Conservation (phyloP, 331 rosid genomes). For the Phaseolus coccineus region DNA sequence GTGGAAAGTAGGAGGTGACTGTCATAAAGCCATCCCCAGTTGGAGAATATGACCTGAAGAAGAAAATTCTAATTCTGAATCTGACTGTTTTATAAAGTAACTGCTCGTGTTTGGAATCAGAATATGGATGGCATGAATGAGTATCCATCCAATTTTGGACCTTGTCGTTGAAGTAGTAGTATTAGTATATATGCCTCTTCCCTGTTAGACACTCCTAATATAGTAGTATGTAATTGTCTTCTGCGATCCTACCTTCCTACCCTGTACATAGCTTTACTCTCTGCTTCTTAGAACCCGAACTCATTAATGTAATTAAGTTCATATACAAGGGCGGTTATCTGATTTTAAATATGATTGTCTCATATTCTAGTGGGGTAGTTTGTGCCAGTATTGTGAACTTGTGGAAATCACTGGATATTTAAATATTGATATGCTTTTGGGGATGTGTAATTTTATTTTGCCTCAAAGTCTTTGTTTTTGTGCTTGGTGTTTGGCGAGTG, state of each 20-base stretch:
- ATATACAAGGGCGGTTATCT: conserved; percentile 48
- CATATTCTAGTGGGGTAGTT: conserved; percentile 19
- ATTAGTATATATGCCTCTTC: conserved; percentile 49
- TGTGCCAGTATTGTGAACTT: conserved; percentile 30
- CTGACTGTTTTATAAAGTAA: conserved; percentile 34
- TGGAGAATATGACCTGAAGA: conserved; percentile 52
- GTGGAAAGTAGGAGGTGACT: conserved; percentile 43
- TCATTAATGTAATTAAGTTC: conserved; percentile 59
- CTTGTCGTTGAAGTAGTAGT: conserved; percentile 53
- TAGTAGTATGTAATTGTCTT: conserved; percentile 52
- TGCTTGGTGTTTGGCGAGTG: background rate
- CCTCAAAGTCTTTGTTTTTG: background rate
- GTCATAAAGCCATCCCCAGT: conserved; percentile 50
- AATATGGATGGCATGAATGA: conserved; percentile 58
- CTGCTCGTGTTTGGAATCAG: conserved; percentile 44
- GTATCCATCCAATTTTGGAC: conserved; percentile 67
- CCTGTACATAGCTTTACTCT: conserved; percentile 60
- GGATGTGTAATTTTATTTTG: conserved; percentile 29
- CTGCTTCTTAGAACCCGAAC: conserved; percentile 30
- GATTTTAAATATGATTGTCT: conserved; percentile 40
- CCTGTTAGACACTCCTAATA: conserved; percentile 38
- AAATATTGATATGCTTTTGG: conserved; percentile 34
- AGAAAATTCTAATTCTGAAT: conserved; percentile 43
- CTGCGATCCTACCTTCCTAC: conserved; percentile 43
- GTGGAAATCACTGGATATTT: conserved; percentile 40